These are phyloP conservation scores for Trypanosomatidae sp. DNA, from an alignment of 208 protist species.

Conservation along the genomic window DNA sequence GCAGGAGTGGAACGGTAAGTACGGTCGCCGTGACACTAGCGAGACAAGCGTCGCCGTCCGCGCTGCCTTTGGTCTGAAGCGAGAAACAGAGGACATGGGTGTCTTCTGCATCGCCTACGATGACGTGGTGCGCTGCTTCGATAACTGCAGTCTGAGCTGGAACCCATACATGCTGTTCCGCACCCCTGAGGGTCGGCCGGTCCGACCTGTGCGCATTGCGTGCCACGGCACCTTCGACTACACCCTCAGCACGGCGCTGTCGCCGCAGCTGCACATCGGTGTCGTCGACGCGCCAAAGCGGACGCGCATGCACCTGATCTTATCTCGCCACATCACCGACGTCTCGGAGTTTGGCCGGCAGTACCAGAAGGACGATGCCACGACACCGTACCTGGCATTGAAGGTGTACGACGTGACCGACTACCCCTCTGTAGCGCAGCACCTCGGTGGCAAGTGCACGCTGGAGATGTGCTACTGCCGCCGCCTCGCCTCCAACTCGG, in stretches of 20 bases:
- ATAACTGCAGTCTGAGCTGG: constrained; percentile 76
- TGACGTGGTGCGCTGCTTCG: constrained; percentile 67
- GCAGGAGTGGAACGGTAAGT: constrained; percentile 60
- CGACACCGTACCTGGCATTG: constrained; percentile 56
- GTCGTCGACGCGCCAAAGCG: constrained; percentile 46
- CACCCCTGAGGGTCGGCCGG: constrained; percentile 45
- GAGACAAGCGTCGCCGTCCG: constrained; percentile 38
- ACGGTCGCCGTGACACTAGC: constrained; percentile 52
- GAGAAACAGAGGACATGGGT: constrained; percentile 52
- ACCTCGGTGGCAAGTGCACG: constrained; percentile 55
- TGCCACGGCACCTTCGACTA: constrained; percentile 63
- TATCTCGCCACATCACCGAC: constrained; percentile 77
- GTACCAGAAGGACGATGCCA: constrained; percentile 54
- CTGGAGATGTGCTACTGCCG: constrained; percentile 77
- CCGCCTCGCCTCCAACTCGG: constrained; percentile 56
- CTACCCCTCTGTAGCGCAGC: constrained; percentile 73
- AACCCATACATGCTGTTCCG: constrained; percentile 88
- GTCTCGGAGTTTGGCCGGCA: constrained; percentile 62
- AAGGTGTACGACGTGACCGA: constrained; percentile 78
- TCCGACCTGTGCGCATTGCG: constrained; percentile 63
- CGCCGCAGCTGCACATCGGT: constrained; percentile 82
- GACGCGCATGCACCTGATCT: constrained; percentile 83
- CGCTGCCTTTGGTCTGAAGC: constrained; percentile 43
- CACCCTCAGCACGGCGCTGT: constrained; percentile 46
- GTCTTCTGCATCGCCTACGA: constrained; percentile 87